Percentiles rank a stretch among this genome's conserved stretches.
Evolutionary conservation across 179 eudicot species (phyloP).

Genomic region (Drosera spatulata): DNA sequence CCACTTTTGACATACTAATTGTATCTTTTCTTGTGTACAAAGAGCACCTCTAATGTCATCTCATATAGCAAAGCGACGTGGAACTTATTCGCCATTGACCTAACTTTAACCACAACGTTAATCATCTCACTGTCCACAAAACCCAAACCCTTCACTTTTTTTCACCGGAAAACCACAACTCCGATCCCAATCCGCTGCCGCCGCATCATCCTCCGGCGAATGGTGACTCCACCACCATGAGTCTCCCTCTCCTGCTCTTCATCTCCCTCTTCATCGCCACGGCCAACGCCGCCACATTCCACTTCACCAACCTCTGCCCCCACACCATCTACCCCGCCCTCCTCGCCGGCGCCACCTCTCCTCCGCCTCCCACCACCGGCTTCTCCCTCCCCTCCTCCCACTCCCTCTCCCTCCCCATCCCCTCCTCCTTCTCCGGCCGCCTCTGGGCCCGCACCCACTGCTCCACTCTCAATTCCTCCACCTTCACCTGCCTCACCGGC

Average conservation of each 20-base stretch:
- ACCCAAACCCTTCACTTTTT: too few relatives aligned
- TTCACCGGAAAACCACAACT: too few relatives aligned
- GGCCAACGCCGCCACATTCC: constrained; percentile 3
- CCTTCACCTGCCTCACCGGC: constrained; percentile 63
- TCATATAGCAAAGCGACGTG: too few relatives aligned
- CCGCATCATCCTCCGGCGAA: not conserved
- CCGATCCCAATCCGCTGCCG: too few relatives aligned
- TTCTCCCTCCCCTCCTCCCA: constrained; percentile 49
- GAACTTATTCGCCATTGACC: too few relatives aligned
- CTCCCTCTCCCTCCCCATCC: constrained; percentile 41
- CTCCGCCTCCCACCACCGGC: constrained; percentile 66
- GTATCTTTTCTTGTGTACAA: too few relatives aligned
- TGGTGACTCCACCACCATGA: constrained; percentile 17
- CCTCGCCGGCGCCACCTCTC: constrained; percentile 72
- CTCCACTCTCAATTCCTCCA: constrained; percentile 16
- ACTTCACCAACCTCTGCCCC: constrained; percentile 11
- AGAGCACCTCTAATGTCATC: too few relatives aligned
- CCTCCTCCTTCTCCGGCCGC: constrained; percentile 81
- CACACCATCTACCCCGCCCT: constrained; percentile 38
- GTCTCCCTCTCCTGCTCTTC: constrained; percentile 14
- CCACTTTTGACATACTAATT: too few relatives aligned
- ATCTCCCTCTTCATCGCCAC: constrained; percentile 13
- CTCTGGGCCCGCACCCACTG: constrained; percentile 82
- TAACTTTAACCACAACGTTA: too few relatives aligned
- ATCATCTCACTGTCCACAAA: too few relatives aligned